Base-by-base conservation (phyloP, 2,329 filamentous ascomycete species). In the Lomentospora prolificans region DNA sequence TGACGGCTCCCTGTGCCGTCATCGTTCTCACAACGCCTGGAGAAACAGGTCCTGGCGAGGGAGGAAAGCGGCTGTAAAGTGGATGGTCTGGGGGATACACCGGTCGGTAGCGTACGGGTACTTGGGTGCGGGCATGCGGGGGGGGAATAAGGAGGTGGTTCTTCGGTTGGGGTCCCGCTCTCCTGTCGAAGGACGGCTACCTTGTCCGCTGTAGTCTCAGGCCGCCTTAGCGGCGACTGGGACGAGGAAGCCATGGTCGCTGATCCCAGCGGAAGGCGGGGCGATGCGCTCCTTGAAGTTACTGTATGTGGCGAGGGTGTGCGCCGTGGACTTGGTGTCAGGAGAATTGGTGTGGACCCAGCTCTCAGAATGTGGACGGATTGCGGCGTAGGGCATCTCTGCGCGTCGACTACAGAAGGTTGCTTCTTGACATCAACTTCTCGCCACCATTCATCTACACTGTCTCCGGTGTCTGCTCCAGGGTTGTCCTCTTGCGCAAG, bases 21-120 rank as follows among this genome's bases (percentile, higher is more conserved):
- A 87, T 86, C 0, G 79, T 79, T 12, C 75, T 74, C 36, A 82
- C 75, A 39, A 86, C 70, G 0, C 77, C 84, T 1, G 85, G 84
- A 1, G 86, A 86, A 0, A 81, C 68, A 2, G 82, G 82, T 0
- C 78, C 78, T 0, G 84, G 82, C 4, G 84, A 82, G 1, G 76
- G 75, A 2, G 81, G 77, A 30, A 77, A 76, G 56, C 77, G 73
- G 8, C 66, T 62, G 44, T 69, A 70, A 39, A 75, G 63, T 0
- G 72, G 70, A 58, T 82, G 77, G 2, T 71, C 73, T 0, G 82
- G 76, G 5, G 84, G 80, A 51, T 83, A 77, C 3, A 85, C 73
- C 2, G 81, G 79, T 55, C 75, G 75, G 62, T 83, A 85, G 51
- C 78, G 74, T 36, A 76, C 65, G 2, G 68, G 64, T 12, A 54